These are phyloP conservation scores for Aspergillus brunneoviolaceus DNA, from an alignment of 2,329 filamentous ascomycete species.

Conservation along the genomic window DNA sequence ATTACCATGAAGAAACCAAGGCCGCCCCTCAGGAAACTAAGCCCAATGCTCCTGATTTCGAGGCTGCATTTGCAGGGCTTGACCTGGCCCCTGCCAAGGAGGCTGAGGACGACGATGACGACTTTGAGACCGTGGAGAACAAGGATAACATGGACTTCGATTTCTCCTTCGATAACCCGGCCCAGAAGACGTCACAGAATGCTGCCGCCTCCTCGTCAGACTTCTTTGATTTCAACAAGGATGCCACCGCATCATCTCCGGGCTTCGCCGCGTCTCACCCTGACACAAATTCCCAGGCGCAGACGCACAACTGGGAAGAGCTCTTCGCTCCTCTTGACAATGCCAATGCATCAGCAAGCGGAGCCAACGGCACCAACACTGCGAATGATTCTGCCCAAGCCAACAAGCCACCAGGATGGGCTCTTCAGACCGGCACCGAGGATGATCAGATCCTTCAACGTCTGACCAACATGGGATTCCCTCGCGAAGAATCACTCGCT, in stretches of 20 bases:
- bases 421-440: conserved; percentile 71
- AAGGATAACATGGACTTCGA: conserved; percentile 44
- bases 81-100: conserved; percentile 47
- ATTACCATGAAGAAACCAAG: conserved; percentile 7
- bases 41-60: conserved; percentile 44
- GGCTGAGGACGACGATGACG: conserved; percentile 61
- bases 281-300: conserved; percentile 40
- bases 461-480: conserved; percentile 85
- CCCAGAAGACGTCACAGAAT: conserved; percentile 25
- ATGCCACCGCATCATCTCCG: conserved; percentile 35
- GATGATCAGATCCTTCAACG: conserved; percentile 92
- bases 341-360: conserved; percentile 24
- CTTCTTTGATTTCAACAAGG: conserved; percentile 42
- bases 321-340: conserved; percentile 80
- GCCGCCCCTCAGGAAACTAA: conserved; percentile 25
- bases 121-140: conserved; percentile 32
- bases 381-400: background rate
- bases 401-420: conserved; percentile 57
- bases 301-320: conserved; percentile 84
- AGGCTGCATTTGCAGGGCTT: conserved; percentile 47
- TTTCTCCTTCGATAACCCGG: conserved; percentile 47
- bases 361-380: conserved; percentile 16
- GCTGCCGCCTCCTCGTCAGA: conserved; percentile 31
- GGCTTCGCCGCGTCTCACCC: conserved; percentile 41
- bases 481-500: conserved; percentile 67